Evolutionary conservation across 306 rosid genomes (phyloP).

Genomic region (Trifolium fragiferum): DNA sequence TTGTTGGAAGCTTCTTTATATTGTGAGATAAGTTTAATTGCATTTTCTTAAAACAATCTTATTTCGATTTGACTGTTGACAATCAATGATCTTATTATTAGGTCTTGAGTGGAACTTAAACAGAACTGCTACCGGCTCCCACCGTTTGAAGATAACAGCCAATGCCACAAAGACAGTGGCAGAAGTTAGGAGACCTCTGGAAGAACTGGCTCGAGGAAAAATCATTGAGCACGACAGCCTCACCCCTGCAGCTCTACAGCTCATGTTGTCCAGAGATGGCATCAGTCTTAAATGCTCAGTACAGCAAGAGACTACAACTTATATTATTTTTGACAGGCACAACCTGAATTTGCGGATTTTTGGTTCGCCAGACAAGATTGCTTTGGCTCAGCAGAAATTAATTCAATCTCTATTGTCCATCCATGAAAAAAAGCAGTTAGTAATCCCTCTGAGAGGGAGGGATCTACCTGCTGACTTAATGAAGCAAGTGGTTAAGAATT

Average conservation of each 20-base stretch:
- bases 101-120: conserved; percentile 71
- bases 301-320: conserved; percentile 73
- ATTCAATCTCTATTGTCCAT: conserved; percentile 61
- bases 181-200: conserved; percentile 75
- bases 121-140: conserved; percentile 65
- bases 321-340: conserved; percentile 70
- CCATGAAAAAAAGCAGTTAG: conserved; percentile 70
- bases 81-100: conserved; percentile 42
- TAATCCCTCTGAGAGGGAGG: conserved; percentile 71
- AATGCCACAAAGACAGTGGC: conserved; percentile 88
- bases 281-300: conserved; percentile 52
- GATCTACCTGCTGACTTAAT: conserved; percentile 76
- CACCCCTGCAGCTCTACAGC: conserved; percentile 70
- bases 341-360: conserved; percentile 62
- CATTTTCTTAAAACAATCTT: neutral
- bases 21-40: conserved; percentile 25
- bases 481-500: conserved; percentile 78
- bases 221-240: conserved; percentile 60
- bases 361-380: conserved; percentile 65
- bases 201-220: conserved; percentile 79
- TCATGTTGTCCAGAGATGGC: conserved; percentile 75
- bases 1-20: conserved; percentile 20
- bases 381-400: conserved; percentile 62
- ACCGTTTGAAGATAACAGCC: conserved; percentile 75
- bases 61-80: conserved; percentile 34